Evolutionary conservation across 345 rosid genomes (phyloP), one percentile per base, ranked within the genome.

Genomic region (Rhodamnia argentea): DNA sequence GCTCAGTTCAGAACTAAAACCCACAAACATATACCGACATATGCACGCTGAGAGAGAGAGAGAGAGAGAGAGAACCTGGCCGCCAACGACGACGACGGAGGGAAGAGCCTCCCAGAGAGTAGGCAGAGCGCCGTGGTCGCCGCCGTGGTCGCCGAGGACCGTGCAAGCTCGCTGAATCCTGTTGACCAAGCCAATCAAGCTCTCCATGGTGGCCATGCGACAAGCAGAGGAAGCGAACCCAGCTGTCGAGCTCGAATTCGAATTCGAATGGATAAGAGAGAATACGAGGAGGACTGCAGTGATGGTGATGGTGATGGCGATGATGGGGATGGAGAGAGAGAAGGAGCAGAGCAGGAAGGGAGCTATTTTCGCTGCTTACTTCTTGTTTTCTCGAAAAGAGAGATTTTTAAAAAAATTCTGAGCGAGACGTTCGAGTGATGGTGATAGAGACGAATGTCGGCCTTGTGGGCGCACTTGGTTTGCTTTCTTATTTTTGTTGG

Each of bases 81-180:
- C 95, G 42, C 94, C 95, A 75, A 94, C 95, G 84, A 93, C 95
- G 78, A 55, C 92, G 57, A 94, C 93, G 83, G 96, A 91, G 10
- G 96, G 95, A 88, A 94, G 95, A 59, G 95, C 91, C 87, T 93
- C 96, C 96, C 95, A 93, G 27, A 93, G 96, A 24, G 95, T 90
- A 88, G 94, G 92, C 88, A 93, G 88, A 82, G 94, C 58, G 85
- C 87, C 37, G 11, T 81, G 54, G 57, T 59, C 82, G 42, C 44
- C 88, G 59, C 94, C 94, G 75, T 92, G 86, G 84, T 94, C 95
- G 50, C 94, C 95, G 82, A 94, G 94, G 44, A 90, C 86, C 4
- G 96, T 93, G 78, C 96, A 93, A 1, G 93, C 95, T 75, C 91
- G 87, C 89, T 94, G 96, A 51, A 93, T 88, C 23, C 94, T 86